Conservation (phyloP, 169 alveolate genomes). For the Plasmodium sp. region DNA sequence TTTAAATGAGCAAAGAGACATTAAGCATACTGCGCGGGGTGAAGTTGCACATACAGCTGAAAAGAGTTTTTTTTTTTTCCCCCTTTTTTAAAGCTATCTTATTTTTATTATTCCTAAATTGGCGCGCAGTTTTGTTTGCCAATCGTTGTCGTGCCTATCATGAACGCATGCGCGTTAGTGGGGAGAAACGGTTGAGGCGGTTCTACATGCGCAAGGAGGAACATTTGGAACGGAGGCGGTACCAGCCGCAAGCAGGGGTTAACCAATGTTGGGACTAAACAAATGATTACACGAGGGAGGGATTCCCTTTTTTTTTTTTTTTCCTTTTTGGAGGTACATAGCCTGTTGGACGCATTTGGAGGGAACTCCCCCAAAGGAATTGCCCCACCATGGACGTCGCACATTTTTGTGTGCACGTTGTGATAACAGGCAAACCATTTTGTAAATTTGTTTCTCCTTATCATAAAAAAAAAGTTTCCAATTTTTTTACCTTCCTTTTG, state of each 20-base stretch:
- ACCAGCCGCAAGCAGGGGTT: no score
- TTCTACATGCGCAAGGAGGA: no score
- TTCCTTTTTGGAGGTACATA: neutral
- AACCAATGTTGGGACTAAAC: no score
- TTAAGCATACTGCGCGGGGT: neutral
- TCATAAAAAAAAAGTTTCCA: neutral
- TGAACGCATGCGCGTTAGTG: no score
- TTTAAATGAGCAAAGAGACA: neutral
- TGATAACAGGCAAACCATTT: neutral
- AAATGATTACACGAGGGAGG: neutral
- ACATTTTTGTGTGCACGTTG: neutral
- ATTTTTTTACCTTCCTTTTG: neutral
- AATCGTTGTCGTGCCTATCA: no score
- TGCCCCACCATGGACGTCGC: neutral
- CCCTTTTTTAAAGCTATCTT: no score
- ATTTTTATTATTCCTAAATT: no score
- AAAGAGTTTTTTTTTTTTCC: neutral
- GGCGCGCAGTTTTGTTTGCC: no score
- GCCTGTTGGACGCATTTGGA: neutral
- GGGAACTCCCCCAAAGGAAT: neutral
- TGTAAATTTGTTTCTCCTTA: neutral
- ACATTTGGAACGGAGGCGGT: no score
- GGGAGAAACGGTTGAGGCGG: no score
- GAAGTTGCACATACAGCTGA: neutral
- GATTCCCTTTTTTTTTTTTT: neutral